phyloP scores from a whole-genome alignment of 176 grass and related monocot genomes.

The Pontederia crassipes region DNA sequence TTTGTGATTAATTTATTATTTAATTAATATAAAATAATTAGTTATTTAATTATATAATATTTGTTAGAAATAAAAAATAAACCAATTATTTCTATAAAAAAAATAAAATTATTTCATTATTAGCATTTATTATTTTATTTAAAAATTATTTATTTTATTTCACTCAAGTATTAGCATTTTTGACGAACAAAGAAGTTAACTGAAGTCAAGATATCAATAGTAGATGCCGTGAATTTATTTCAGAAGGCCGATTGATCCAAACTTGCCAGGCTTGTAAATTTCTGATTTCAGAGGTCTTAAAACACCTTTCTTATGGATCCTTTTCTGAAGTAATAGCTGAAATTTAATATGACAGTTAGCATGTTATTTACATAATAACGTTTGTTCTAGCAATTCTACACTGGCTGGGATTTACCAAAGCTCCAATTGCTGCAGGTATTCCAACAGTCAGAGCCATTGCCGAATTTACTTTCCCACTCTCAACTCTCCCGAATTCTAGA shows the following conservation, averaged over 20 bases:
- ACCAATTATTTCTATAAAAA: too few species aligned
- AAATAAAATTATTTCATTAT: too few species aligned
- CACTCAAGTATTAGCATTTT: too few species aligned
- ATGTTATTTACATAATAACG: background rate
- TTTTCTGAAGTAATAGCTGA: constrained; percentile 83
- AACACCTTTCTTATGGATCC: constrained; percentile 58
- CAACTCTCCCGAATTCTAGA: constrained; percentile 60
- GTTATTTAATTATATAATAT: too few species aligned
- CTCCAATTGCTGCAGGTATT: constrained; percentile 68
- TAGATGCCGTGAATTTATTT: background rate
- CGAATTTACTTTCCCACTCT: constrained; percentile 51
- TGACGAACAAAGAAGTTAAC: background rate
- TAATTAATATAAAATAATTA: too few species aligned
- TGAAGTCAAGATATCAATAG: background rate
- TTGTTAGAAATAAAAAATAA: too few species aligned
- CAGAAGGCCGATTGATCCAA: background rate
- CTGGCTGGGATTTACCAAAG: constrained; percentile 40
- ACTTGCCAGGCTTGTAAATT: constrained; percentile 74
- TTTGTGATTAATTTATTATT: too few species aligned
- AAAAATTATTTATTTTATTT: too few species aligned
- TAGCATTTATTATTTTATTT: too few species aligned
- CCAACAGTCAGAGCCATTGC: constrained; percentile 95
- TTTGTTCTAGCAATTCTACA: constrained; percentile 6
- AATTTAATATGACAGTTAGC: constrained; percentile 15
- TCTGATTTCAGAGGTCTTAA: constrained; percentile 62